Evolutionary conservation across 164 flowering plant species (phyloP).

Genomic region (Magnolia officinalis): DNA sequence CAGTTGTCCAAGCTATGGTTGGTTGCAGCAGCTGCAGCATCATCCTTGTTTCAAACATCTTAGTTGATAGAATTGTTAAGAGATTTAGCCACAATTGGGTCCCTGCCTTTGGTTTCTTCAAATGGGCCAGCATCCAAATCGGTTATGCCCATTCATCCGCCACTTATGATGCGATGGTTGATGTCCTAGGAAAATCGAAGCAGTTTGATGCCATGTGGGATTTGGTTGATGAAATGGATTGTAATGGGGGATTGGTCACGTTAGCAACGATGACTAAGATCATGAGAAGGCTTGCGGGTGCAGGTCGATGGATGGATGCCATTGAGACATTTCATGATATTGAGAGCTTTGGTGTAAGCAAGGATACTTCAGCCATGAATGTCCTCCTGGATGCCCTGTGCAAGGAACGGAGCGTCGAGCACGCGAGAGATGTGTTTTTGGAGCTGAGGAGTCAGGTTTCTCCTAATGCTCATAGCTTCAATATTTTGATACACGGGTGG

Average conservation of each 20-base stretch:
- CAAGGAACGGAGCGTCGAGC: constrained; percentile 49
- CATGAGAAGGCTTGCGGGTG: constrained; percentile 52
- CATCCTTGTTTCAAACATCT: constrained; percentile 18
- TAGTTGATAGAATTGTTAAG: constrained; percentile 42
- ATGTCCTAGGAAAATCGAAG: constrained; percentile 51
- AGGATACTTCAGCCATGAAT: constrained; percentile 43
- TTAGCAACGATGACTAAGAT: constrained; percentile 48
- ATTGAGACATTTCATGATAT: constrained; percentile 39
- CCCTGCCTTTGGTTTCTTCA: constrained; percentile 54
- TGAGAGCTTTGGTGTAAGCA: constrained; percentile 43
- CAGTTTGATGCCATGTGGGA: constrained; percentile 55
- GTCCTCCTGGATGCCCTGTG: constrained; percentile 48
- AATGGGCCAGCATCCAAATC: constrained; percentile 46
- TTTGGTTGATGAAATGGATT: constrained; percentile 51
- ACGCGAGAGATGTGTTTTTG: constrained; percentile 37
- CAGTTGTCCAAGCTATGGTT: constrained; percentile 37
- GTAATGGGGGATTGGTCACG: constrained; percentile 32
- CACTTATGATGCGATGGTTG: constrained; percentile 48
- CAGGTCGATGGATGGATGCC: constrained; percentile 41
- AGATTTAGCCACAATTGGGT: constrained; percentile 59
- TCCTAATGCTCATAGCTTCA: constrained; percentile 38
- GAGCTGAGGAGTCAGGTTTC: constrained; percentile 41
- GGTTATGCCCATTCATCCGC: constrained; percentile 34
- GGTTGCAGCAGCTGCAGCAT: constrained; percentile 15
- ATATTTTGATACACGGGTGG: constrained; percentile 61